These are phyloP conservation scores for Russula brevipes DNA, from an alignment of 768 basidiomycete genomes.

Conservation along the genomic window DNA sequence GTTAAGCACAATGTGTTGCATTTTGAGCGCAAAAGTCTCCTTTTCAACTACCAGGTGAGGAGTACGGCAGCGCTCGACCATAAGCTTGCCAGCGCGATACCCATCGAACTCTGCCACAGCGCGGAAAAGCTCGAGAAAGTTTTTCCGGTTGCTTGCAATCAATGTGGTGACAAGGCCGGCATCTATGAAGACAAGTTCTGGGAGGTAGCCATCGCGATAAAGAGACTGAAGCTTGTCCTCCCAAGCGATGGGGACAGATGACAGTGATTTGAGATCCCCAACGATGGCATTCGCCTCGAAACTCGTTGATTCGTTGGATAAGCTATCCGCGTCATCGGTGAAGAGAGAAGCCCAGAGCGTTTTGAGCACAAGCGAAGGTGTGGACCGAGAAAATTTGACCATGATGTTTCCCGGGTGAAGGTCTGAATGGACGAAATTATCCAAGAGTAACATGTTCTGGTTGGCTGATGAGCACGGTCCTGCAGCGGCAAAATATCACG, in stretches of 20 bases:
- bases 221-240: constrained; percentile 57
- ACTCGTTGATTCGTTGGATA: constrained; percentile 13
- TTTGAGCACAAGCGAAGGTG: constrained; percentile 56
- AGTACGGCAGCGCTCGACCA: constrained; percentile 90
- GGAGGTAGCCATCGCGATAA: constrained; percentile 69
- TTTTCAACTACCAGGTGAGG: constrained; percentile 87
- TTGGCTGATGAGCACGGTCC: constrained; percentile 14
- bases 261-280: constrained; percentile 57
- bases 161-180: constrained; percentile 92
- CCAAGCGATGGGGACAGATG: constrained; percentile 62
- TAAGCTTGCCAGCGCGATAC: constrained; percentile 89
- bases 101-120: constrained; percentile 97
- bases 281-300: constrained; percentile 48
- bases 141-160: constrained; percentile 71
- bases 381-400: constrained; percentile 91
- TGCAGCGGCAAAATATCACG: constrained; percentile 29
- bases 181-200: constrained; percentile 95
- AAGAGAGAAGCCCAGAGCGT: constrained; percentile 56
- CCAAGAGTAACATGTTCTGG: constrained; percentile 95
- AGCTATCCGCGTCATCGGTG: constrained; percentile 30
- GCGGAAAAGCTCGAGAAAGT: constrained; percentile 95
- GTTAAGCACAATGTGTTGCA: constrained; percentile 90
- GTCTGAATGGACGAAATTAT: constrained; percentile 95
- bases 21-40: constrained; percentile 95
- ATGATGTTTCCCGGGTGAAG: constrained; percentile 94